A percentile compares a stretch with the other conserved stretches of the same genome.
Evolutionary conservation across 345 rosid species (phyloP).

Genomic region (Erysimum cheiranthoides): DNA sequence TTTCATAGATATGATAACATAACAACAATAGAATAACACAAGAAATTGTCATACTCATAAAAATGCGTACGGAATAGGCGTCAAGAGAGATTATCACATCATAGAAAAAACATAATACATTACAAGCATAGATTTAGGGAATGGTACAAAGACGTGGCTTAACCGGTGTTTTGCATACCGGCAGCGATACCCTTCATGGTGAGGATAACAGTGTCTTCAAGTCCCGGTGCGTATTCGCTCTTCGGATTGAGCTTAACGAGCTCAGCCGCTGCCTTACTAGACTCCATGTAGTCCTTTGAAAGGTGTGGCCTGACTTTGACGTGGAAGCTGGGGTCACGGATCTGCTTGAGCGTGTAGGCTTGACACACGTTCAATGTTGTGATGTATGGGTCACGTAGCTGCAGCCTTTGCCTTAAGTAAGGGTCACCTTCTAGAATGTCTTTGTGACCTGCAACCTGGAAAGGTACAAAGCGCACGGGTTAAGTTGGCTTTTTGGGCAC

Average conservation of each 20-base stretch:
- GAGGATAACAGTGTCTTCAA: slow-evolving; percentile 91
- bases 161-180: slow-evolving; percentile 96
- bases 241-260: slow-evolving; percentile 50
- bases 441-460: slow-evolving; percentile 77
- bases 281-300: slow-evolving; percentile 73
- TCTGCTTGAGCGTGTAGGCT: slow-evolving; percentile 86
- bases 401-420: slow-evolving; percentile 88
- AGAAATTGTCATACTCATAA: slow-evolving; percentile 23
- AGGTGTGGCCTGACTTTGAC: slow-evolving; percentile 75
- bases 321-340: slow-evolving; percentile 80
- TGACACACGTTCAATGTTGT: slow-evolving; percentile 91
- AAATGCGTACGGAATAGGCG: background rate
- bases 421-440: slow-evolving; percentile 98
- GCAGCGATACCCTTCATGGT: slow-evolving; percentile 99
- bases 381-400: slow-evolving; percentile 90
- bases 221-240: slow-evolving; percentile 68
- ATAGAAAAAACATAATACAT: background rate
- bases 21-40: background rate
- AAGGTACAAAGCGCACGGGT: background rate
- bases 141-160: slow-evolving; percentile 30
- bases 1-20: background rate
- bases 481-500: background rate
- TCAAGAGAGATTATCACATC: slow-evolving; percentile 38
- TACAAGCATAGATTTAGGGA: slow-evolving; percentile 21
- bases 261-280: slow-evolving; percentile 78